phyloP scores from a whole-genome alignment of 2,329 filamentous ascomycete genomes.

The Madurella mycetomatis region DNA sequence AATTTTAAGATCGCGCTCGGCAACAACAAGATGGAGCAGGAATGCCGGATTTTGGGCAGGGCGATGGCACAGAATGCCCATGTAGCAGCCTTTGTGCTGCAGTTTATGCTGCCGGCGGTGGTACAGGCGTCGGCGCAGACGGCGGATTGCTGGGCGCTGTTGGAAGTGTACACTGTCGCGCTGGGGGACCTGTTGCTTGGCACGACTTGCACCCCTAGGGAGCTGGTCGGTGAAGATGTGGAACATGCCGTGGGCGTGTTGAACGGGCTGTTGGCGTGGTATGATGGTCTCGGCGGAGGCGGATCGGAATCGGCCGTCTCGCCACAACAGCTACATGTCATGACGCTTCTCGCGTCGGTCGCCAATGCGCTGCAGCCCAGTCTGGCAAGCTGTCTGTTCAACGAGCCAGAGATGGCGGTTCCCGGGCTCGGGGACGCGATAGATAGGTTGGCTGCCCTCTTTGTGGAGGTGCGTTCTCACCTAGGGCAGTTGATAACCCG shows the following conservation, averaged over 20 bases:
- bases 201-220: constrained; percentile 33
- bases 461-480: neutral
- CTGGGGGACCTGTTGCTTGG: constrained; percentile 34
- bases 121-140: constrained; percentile 36
- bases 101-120: constrained; percentile 52
- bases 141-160: constrained; percentile 41
- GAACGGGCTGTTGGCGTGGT: constrained; percentile 14
- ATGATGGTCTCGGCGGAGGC: neutral
- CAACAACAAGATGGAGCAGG: constrained; percentile 44
- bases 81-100: constrained; percentile 46
- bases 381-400: constrained; percentile 6
- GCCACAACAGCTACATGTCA: constrained; percentile 13
- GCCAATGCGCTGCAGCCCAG: constrained; percentile 17
- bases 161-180: constrained; percentile 48
- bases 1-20: constrained; percentile 53
- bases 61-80: constrained; percentile 43
- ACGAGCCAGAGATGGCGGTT: neutral
- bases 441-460: neutral
- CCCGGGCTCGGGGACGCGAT: constrained; percentile 1
- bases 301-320: neutral
- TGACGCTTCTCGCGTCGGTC: constrained; percentile 11
- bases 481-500: neutral
- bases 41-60: constrained; percentile 42
- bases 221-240: constrained; percentile 23
- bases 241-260: constrained; percentile 7